Percentiles rank a stretch among this genome's conserved stretches.
Conservation (phyloP, 345 rosid species). For the Acer saccharum region DNA sequence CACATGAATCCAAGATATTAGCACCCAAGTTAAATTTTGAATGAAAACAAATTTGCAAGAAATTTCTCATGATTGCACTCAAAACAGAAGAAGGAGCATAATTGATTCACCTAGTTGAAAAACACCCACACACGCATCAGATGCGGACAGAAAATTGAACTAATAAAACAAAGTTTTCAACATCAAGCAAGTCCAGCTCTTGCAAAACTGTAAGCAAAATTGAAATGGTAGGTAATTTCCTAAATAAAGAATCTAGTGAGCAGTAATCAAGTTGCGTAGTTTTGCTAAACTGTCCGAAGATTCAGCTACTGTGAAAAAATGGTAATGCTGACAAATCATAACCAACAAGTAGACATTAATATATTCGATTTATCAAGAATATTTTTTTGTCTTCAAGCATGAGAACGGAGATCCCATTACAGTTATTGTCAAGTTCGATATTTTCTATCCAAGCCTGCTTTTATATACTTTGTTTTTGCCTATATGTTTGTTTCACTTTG, state of each 20-base stretch:
- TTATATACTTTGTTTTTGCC: background rate
- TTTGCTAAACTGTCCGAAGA: background rate
- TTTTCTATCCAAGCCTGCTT: background rate
- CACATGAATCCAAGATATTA: background rate
- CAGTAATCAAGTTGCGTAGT: background rate
- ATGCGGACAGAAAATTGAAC: background rate
- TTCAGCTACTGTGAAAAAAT: background rate
- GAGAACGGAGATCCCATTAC: conserved; percentile 12
- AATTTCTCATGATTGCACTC: background rate
- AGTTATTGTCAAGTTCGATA: conserved; percentile 11
- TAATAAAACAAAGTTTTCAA: background rate
- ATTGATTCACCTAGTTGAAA: background rate
- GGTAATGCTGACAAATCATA: background rate
- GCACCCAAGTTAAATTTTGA: background rate
- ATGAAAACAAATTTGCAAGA: background rate
- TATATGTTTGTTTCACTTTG: conserved; percentile 14
- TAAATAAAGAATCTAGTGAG: background rate
- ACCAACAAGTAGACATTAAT: background rate
- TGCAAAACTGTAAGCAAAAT: background rate
- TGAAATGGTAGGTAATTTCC: background rate
- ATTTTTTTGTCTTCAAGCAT: background rate
- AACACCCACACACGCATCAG: background rate
- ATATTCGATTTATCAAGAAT: background rate
- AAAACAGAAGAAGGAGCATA: background rate
- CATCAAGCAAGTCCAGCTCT: background rate